These are phyloP conservation scores for Cyclanthera cordifolia DNA, from an alignment of 306 rosid species.

Conservation along the genomic window DNA sequence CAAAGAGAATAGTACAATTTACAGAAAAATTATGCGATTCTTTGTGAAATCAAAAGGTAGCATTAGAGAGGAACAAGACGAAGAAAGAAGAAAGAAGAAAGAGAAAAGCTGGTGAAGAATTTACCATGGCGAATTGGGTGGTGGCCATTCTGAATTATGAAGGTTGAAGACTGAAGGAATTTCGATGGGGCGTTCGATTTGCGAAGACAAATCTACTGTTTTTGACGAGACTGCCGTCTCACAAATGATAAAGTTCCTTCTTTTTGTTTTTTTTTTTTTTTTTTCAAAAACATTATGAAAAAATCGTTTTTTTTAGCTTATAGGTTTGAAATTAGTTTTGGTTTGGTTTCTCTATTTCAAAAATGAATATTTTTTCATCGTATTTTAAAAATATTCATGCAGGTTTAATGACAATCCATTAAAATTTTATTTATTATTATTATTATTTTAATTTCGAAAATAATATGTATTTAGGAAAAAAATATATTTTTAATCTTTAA, in stretches of 20 bases:
- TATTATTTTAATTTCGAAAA: too few species aligned
- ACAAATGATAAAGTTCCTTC: neutral
- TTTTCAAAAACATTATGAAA: too few species aligned
- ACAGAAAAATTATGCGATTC: neutral
- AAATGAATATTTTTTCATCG: too few species aligned
- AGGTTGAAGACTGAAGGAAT: neutral
- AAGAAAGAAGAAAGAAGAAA: neutral
- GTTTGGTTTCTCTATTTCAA: too few species aligned
- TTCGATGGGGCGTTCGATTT: neutral
- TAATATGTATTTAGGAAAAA: too few species aligned
- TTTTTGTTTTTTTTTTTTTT: too few species aligned
- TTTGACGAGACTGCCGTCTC: neutral
- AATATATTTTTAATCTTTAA: too few species aligned
- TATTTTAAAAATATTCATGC: too few species aligned
- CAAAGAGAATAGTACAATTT: neutral
- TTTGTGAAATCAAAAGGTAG: neutral
- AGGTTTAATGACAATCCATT: too few species aligned
- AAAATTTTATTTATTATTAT: too few species aligned
- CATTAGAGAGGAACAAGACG: neutral
- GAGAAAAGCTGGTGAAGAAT: conserved; percentile 1
- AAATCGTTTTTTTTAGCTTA: too few species aligned
- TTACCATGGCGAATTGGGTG: conserved; percentile 89
- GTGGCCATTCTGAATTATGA: conserved; percentile 30
- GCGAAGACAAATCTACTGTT: neutral
- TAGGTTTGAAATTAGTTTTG: too few species aligned